Base-by-base conservation (phyloP, 2,329 filamentous ascomycete genomes). In the Penicillium sp. region DNA sequence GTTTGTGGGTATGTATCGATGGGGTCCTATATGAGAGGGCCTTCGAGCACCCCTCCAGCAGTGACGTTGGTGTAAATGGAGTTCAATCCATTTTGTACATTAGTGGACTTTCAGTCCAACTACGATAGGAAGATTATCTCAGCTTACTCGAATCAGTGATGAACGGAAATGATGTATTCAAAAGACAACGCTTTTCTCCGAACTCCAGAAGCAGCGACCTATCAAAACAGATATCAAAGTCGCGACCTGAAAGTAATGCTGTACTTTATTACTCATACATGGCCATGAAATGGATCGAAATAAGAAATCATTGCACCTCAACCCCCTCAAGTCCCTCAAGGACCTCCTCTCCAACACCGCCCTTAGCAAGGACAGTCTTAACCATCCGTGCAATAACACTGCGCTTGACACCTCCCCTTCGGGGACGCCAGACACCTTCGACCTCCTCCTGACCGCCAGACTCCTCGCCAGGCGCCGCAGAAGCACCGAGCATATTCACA, bases 261-360 rank as follows among this genome's bases (percentile, higher is more conserved):
- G 19, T 50, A 19, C 28, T 33, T 17, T 17, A 43, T 14, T 44
- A 26, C 40, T 43, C 28, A 28, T 50, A 44, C 48, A 50, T 14
- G 37, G 37, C 28, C 48, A 50, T 31, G 28, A 35, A 43, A 33
- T 45, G 43, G 12, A 35, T 50, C 10, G 28, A 51, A 26, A 22
- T 47, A 22, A 26, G n/a, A 45, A 19, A 30, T 53, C 30, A 53
- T 35, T 53, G 44, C 19, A 53, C 75, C 59, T 91, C 88, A 42
- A 76, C 74, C 12, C 82, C 84, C 59, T 92, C 88, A 63, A 97
- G 75, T 0, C 88, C 92, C 59, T 88, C 85, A 69, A 97, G 79
- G 6, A 97, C 88, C 73, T 97, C 93, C 62, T 92, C 87, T 4
- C 88, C 91, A 28, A 97, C 88, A 33, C 91, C 91, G 0, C 88